These are phyloP conservation scores for Piromyces sp. DNA, from an alignment of 192 early-diverging fungal species.

Conservation along the genomic window DNA sequence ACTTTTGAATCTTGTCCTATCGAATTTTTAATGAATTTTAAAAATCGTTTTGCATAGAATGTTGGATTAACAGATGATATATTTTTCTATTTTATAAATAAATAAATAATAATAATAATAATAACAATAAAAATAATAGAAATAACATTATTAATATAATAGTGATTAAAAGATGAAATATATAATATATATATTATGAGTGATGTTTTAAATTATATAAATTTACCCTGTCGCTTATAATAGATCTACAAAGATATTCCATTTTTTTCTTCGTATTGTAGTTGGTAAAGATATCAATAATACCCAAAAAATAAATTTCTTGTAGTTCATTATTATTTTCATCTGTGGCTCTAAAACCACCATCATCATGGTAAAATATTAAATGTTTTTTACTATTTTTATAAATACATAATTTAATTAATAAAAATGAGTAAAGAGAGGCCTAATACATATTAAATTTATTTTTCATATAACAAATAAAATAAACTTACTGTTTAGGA, in stretches of 20 bases:
- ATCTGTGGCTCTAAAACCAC: constrained; percentile 69
- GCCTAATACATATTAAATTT: too few species aligned
- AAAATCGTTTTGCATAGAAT: constrained; percentile 74
- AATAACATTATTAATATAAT: too few species aligned
- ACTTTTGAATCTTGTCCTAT: background rate
- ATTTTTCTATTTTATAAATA: constrained; percentile 5
- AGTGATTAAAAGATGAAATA: too few species aligned
- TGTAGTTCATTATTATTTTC: constrained; percentile 43
- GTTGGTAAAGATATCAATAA: constrained; percentile 95
- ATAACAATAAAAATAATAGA: too few species aligned
- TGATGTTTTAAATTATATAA: too few species aligned
- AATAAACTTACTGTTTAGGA: constrained; percentile 14
- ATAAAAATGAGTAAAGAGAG: too few species aligned
- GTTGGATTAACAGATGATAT: constrained; percentile 77
- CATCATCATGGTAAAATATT: constrained; percentile 79
- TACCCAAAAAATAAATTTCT: constrained; percentile 82
- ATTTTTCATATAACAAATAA: background rate
- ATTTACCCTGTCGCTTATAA: constrained; percentile 38
- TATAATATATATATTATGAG: too few species aligned
- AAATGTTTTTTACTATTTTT: constrained; percentile 34
- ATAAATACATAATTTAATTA: too few species aligned
- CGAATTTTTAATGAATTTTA: constrained; percentile 53
- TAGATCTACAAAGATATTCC: constrained; percentile 75
- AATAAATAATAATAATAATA: background rate
- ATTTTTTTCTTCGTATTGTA: constrained; percentile 76